Evolutionary conservation across 495 filamentous ascomycete genomes (phyloP).

Genomic region (Penicillium atrosanguineum): DNA sequence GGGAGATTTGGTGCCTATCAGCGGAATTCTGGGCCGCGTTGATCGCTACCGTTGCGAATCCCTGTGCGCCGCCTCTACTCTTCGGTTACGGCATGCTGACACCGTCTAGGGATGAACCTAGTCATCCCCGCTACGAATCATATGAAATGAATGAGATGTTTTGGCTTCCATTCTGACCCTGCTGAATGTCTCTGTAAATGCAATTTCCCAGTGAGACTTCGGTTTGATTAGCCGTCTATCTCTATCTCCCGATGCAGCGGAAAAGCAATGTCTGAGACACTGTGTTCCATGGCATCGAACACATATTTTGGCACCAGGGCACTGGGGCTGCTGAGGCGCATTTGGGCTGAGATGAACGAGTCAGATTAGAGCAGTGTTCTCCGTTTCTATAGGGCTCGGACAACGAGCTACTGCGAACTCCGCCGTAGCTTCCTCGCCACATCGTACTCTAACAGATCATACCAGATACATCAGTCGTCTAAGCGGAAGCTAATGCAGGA

Average conservation of each 20-base stretch:
- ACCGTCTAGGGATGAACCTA: background rate
- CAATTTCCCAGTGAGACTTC: constrained; percentile 16
- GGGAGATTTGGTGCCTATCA: constrained; percentile 13
- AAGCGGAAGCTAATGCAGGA: background rate
- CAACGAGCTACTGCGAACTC: constrained; percentile 2
- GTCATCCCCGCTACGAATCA: background rate
- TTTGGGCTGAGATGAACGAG: background rate
- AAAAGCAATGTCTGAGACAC: constrained; percentile 23
- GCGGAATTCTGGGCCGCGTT: constrained; percentile 10
- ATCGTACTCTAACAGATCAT: background rate
- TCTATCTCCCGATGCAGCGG: constrained; percentile 4
- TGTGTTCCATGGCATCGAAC: constrained; percentile 2
- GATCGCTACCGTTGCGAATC: constrained; percentile 10
- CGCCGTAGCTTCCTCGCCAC: background rate
- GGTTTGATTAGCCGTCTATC: constrained; percentile 8
- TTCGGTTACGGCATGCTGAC: constrained; percentile 5
- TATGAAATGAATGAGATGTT: background rate
- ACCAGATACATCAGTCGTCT: background rate
- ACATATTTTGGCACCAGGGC: background rate
- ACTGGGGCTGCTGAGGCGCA: background rate
- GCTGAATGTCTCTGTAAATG: background rate
- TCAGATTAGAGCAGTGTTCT: background rate
- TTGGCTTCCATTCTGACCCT: background rate
- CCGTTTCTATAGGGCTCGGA: background rate
- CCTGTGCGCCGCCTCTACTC: constrained; percentile 5